A percentile compares a stretch with the other conserved stretches of the same genome.
Evolutionary conservation across 1,284 basidiomycete genomes (phyloP).

Genomic region (Vanrija humicola): DNA sequence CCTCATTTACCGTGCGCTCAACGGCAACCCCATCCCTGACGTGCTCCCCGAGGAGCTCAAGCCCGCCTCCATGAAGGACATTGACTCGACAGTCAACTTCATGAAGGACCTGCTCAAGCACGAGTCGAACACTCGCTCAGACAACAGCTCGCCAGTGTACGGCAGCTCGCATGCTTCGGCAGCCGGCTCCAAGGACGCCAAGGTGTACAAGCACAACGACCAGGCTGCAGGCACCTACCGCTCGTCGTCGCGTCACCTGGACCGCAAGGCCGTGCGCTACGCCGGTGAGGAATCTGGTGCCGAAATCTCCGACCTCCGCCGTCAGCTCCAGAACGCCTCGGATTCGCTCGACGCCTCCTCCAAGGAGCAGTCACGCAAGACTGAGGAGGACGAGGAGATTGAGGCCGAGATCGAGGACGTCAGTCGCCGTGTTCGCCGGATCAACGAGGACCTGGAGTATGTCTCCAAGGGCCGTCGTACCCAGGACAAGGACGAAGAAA

Average conservation of each 20-base stretch:
- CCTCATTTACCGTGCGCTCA: constrained; percentile 88
- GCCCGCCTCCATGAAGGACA: constrained; percentile 86
- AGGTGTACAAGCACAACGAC: constrained; percentile 85
- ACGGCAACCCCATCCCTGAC: constrained; percentile 87
- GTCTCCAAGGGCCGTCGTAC: constrained; percentile 73
- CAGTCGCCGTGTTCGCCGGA: constrained; percentile 75
- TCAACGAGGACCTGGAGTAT: constrained; percentile 93
- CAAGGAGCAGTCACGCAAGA: constrained; percentile 59
- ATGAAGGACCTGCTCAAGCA: constrained; percentile 85
- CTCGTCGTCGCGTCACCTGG: constrained; percentile 80
- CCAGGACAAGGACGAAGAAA: constrained; percentile 75
- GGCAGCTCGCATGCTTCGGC: constrained; percentile 53
- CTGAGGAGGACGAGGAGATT: constrained; percentile 78
- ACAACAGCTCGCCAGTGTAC: constrained; percentile 55
- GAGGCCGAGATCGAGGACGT: constrained; percentile 87
- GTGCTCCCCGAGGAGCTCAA: constrained; percentile 82
- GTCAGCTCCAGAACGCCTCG: constrained; percentile 75
- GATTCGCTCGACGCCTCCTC: constrained; percentile 72
- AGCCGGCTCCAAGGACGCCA: constrained; percentile 72
- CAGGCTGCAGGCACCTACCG: constrained; percentile 62
- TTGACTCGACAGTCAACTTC: constrained; percentile 86
- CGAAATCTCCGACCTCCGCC: constrained; percentile 82
- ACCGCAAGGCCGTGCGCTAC: constrained; percentile 76
- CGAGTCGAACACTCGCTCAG: constrained; percentile 63
- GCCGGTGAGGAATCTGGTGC: constrained; percentile 64